Conservation (phyloP, 352 stramenopile species). For the Aphanomyces stellatus region DNA sequence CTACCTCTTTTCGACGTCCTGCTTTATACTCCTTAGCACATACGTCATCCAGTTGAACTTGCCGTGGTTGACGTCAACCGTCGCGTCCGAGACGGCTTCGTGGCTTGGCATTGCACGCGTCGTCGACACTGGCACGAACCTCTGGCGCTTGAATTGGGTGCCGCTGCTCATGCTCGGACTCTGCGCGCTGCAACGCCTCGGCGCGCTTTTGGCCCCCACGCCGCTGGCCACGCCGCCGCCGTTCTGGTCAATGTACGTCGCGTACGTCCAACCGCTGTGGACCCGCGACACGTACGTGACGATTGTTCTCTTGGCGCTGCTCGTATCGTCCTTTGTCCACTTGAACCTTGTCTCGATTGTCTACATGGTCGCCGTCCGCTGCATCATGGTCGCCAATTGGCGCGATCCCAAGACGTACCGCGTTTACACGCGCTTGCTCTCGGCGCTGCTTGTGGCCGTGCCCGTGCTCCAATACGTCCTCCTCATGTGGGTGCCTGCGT, state of each 20-base stretch:
- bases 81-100: neutral
- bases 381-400: slow-evolving; percentile 59
- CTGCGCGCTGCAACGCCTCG: slow-evolving; percentile 9
- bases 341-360: slow-evolving; percentile 63
- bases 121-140: neutral
- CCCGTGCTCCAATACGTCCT: slow-evolving; percentile 66
- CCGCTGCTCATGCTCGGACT: slow-evolving; percentile 9
- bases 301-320: slow-evolving; percentile 62
- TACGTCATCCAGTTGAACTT: slow-evolving; percentile 10
- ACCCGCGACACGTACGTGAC: slow-evolving; percentile 63
- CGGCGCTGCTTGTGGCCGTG: slow-evolving; percentile 43
- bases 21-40: neutral
- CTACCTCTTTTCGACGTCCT: slow-evolving; percentile 4
- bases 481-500: slow-evolving; percentile 30
- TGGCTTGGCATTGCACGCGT: neutral
- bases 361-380: slow-evolving; percentile 74
- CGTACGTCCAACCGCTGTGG: neutral
- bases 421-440: slow-evolving; percentile 43
- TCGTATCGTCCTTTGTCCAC: slow-evolving; percentile 70
- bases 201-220: neutral
- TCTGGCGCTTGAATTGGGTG: neutral
- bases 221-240: neutral
- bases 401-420: slow-evolving; percentile 38
- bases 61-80: neutral
- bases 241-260: neutral